These are phyloP conservation scores for Bjerkandera adusta DNA, from an alignment of 1,284 basidiomycete species.

Conservation along the genomic window DNA sequence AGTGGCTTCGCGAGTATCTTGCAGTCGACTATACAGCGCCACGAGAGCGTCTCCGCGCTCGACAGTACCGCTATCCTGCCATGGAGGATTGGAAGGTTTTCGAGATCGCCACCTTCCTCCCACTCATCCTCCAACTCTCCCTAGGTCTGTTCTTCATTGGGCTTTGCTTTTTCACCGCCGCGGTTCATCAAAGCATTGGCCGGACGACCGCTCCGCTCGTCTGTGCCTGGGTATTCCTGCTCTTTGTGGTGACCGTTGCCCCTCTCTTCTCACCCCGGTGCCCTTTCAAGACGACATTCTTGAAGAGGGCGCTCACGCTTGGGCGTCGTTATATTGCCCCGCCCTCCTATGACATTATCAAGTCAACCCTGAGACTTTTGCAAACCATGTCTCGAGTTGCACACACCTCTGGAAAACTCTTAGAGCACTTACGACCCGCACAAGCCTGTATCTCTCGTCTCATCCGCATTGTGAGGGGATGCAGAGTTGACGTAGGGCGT, in stretches of 20 bases:
- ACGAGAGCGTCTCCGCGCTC: slow-evolving; percentile 9
- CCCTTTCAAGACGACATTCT: slow-evolving; percentile 3
- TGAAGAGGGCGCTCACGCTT: no score
- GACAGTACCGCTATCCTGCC: slow-evolving; percentile 13
- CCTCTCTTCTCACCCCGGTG: slow-evolving; percentile 6
- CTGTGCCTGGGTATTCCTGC: slow-evolving; percentile 11
- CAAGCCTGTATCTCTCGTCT: no score
- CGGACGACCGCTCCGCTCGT: slow-evolving; percentile 8
- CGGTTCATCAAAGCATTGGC: slow-evolving; percentile 10
- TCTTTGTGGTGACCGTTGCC: slow-evolving; percentile 5
- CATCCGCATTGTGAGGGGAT: no score
- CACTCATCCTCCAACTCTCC: slow-evolving; percentile 16
- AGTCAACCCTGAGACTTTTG: no score
- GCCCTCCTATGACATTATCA: no score
- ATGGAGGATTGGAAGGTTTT: slow-evolving; percentile 13
- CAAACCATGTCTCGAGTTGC: no score
- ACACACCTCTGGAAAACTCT: no score
- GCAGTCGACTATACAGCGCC: not conserved
- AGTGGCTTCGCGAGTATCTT: slow-evolving; percentile 18
- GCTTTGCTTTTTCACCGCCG: slow-evolving; percentile 15
- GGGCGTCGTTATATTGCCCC: no score
- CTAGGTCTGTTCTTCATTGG: slow-evolving; percentile 19
- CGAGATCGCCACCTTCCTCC: slow-evolving; percentile 17
- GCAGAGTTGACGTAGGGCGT: no score
- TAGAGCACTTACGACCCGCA: no score